Evolutionary conservation across 164 flowering plant species (phyloP).

Genomic region (Hamamelis virginiana): DNA sequence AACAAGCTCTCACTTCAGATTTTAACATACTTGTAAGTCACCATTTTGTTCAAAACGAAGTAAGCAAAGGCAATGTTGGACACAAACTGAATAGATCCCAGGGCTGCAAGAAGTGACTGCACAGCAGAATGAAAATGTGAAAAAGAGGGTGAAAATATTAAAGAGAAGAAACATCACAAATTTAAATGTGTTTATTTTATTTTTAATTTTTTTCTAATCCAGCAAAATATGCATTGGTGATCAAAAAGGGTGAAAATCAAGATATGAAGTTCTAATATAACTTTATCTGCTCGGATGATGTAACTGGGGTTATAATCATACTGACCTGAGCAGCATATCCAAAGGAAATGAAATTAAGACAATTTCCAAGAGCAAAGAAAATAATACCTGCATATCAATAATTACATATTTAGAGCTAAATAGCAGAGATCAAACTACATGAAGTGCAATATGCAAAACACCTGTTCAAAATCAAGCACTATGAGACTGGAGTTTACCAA

Average conservation of each 20-base stretch:
- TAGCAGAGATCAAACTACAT: not conserved
- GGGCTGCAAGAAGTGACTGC: slow-evolving; percentile 98
- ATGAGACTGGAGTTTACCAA: slow-evolving; percentile 49
- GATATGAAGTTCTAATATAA: not conserved
- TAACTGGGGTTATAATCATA: not conserved
- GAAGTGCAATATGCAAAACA: not conserved
- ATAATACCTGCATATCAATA: slow-evolving; percentile 62
- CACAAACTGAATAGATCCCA: slow-evolving; percentile 92
- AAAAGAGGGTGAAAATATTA: not conserved
- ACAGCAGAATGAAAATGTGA: not conserved
- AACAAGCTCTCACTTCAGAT: slow-evolving; percentile 8
- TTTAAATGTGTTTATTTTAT: too few relatives aligned
- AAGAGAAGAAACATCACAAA: not conserved
- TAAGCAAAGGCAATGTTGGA: slow-evolving; percentile 95
- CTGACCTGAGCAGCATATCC: slow-evolving; percentile 99
- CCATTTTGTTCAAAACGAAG: slow-evolving; percentile 83
- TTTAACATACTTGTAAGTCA: slow-evolving; percentile 75
- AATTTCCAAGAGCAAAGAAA: slow-evolving; percentile 84
- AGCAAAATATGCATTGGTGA: not conserved
- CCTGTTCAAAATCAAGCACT: not conserved
- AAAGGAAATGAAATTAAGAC: slow-evolving; percentile 92
- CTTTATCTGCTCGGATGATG: not conserved
- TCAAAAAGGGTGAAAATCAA: not conserved
- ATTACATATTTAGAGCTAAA: not conserved
- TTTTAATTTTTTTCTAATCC: not conserved